Evolutionary conservation across 441 rosid species (phyloP).

Genomic region (Heliophila coronopifolia): DNA sequence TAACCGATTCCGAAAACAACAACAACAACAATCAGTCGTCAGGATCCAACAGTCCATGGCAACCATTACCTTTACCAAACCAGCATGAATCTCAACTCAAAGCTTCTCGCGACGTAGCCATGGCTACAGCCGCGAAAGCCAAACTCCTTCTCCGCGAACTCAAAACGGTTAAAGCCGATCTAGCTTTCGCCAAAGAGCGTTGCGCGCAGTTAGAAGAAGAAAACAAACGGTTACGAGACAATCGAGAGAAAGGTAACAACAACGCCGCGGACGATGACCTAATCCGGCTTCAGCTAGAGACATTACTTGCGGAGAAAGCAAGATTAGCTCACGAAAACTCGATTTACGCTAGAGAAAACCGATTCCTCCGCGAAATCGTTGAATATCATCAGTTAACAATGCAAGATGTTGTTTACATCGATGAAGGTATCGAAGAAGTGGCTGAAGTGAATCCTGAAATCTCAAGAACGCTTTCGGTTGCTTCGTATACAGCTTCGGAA

Average conservation of each 20-base stretch:
- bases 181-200: slow-evolving; percentile 81
- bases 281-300: slow-evolving; percentile 89
- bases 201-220: slow-evolving; percentile 89
- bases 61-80: slow-evolving; percentile 37
- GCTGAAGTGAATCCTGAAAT: slow-evolving; percentile 59
- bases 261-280: slow-evolving; percentile 78
- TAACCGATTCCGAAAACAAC: slow-evolving; percentile 34
- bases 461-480: slow-evolving; percentile 39
- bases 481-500: slow-evolving; percentile 51
- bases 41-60: slow-evolving; percentile 40
- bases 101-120: slow-evolving; percentile 99
- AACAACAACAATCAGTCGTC: slow-evolving; percentile 34
- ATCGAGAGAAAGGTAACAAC: slow-evolving; percentile 65
- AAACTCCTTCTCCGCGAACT: slow-evolving; percentile 91
- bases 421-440: slow-evolving; percentile 79
- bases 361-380: slow-evolving; percentile 83
- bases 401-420: slow-evolving; percentile 91
- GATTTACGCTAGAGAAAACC: slow-evolving; percentile 71
- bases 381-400: slow-evolving; percentile 92
- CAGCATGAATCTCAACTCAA: slow-evolving; percentile 81
- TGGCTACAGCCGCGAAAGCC: slow-evolving; percentile 99
- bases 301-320: slow-evolving; percentile 90
- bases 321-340: slow-evolving; percentile 88
- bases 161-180: slow-evolving; percentile 88
- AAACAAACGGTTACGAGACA: slow-evolving; percentile 76